Evolutionary conservation across 202 grass and related monocot species (phyloP).

Genomic region (Schoenoplectus triqueter): DNA sequence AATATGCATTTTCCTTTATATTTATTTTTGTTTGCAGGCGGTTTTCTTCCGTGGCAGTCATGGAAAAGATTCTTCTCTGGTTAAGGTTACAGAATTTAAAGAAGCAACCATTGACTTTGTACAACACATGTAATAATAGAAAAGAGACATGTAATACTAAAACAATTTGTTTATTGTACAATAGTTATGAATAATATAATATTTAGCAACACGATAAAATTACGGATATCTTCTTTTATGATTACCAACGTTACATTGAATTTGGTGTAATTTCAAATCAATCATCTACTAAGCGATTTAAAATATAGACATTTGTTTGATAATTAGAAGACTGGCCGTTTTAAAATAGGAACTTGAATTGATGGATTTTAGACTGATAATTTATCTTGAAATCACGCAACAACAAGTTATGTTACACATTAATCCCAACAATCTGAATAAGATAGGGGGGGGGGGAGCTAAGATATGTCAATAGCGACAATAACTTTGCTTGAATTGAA

Average conservation of each 20-base stretch:
- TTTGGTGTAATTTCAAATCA: background rate
- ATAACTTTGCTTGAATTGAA: too few species aligned
- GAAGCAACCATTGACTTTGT: background rate
- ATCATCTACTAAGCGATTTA: too few species aligned
- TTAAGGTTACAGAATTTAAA: conserved; percentile 31
- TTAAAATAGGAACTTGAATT: background rate
- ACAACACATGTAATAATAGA: background rate
- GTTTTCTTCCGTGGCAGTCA: conserved; percentile 95
- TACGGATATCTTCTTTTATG: background rate
- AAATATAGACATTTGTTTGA: too few species aligned
- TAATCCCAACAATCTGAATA: too few species aligned
- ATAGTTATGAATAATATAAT: background rate
- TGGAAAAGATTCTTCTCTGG: conserved; percentile 92
- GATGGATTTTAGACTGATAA: background rate
- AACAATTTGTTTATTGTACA: background rate
- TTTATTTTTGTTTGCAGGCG: conserved; percentile 45
- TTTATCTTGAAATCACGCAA: background rate
- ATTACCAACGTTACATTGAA: background rate
- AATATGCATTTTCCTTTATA: background rate
- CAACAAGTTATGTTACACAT: too few species aligned
- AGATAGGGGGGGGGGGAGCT: too few species aligned
- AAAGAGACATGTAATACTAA: background rate
- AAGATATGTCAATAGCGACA: too few species aligned
- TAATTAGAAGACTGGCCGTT: background rate
- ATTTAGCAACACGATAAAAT: background rate